Percentiles rank a stretch among this genome's conserved stretches.
phyloP scores from a whole-genome alignment of 2,329 filamentous ascomycete genomes.

The Cucurbitaria berberidis region DNA sequence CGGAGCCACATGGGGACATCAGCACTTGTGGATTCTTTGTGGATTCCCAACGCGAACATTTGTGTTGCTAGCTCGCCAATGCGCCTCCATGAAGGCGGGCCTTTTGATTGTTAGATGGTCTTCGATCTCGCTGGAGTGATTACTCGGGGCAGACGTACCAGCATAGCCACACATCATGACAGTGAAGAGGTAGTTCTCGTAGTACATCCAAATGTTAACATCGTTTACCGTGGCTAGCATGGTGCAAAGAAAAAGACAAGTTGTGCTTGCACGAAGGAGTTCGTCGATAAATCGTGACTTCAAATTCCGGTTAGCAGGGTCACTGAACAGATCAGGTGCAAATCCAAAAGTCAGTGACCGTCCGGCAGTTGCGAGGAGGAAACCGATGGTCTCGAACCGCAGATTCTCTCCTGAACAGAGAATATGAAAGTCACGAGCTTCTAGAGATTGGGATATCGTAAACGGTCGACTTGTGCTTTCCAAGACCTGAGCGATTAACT shows the following conservation, averaged over 20 bases:
- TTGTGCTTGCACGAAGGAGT: slow-evolving; percentile 45
- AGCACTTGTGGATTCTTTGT: slow-evolving; percentile 35
- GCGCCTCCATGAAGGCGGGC: slow-evolving; percentile 41
- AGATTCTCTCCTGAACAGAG: slow-evolving; percentile 48
- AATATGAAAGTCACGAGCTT: slow-evolving; percentile 46
- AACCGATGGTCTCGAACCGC: slow-evolving; percentile 49
- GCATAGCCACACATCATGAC: slow-evolving; percentile 47
- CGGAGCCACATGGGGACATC: slow-evolving; percentile 36
- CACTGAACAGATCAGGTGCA: slow-evolving; percentile 25
- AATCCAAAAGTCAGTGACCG: slow-evolving; percentile 37
- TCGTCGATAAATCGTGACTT: slow-evolving; percentile 37
- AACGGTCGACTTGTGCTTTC: slow-evolving; percentile 38
- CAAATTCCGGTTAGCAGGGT: slow-evolving; percentile 20
- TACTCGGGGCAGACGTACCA: slow-evolving; percentile 30
- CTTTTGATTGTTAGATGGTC: slow-evolving; percentile 8
- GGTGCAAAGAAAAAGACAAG: slow-evolving; percentile 46
- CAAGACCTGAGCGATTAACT: slow-evolving; percentile 34
- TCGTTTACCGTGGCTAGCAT: slow-evolving; percentile 50
- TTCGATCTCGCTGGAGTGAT: background rate
- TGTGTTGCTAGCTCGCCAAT: slow-evolving; percentile 40
- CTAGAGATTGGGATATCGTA: slow-evolving; percentile 27
- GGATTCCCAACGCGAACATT: slow-evolving; percentile 41
- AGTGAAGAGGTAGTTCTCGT: slow-evolving; percentile 47
- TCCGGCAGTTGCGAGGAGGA: slow-evolving; percentile 48
- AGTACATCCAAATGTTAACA: slow-evolving; percentile 43